Conservation (phyloP, 345 rosid species). For the Brassica juncea region DNA sequence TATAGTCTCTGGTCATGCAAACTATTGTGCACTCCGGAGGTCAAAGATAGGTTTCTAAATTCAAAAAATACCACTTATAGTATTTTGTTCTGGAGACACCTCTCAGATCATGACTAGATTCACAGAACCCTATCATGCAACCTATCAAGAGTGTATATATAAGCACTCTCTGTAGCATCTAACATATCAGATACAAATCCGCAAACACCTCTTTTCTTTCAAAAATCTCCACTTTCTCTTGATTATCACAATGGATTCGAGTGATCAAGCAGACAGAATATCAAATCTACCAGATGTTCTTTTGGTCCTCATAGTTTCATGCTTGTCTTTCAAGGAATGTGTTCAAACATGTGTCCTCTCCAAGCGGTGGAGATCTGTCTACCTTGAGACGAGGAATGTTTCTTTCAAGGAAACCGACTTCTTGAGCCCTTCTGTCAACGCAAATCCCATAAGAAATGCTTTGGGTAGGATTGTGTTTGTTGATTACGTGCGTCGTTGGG, state of each 20-base stretch:
- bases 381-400: neutral
- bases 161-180: neutral
- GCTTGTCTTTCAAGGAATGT: neutral
- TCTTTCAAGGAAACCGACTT: conserved; percentile 27
- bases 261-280: neutral
- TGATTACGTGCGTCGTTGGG: conserved; percentile 17
- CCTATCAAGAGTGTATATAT: neutral
- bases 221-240: neutral
- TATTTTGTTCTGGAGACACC: neutral
- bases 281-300: neutral
- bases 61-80: neutral
- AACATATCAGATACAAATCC: neutral
- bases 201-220: neutral
- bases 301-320: neutral
- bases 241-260: neutral
- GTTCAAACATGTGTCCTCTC: neutral
- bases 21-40: neutral
- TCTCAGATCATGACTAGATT: neutral
- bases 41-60: neutral
- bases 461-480: conserved; percentile 26
- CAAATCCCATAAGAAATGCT: neutral
- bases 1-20: neutral
- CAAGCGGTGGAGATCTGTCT: neutral
- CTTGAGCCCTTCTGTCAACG: neutral
- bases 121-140: neutral